phyloP scores from a whole-genome alignment of 2,329 filamentous ascomycete genomes.

The Cordyceps militaris region DNA sequence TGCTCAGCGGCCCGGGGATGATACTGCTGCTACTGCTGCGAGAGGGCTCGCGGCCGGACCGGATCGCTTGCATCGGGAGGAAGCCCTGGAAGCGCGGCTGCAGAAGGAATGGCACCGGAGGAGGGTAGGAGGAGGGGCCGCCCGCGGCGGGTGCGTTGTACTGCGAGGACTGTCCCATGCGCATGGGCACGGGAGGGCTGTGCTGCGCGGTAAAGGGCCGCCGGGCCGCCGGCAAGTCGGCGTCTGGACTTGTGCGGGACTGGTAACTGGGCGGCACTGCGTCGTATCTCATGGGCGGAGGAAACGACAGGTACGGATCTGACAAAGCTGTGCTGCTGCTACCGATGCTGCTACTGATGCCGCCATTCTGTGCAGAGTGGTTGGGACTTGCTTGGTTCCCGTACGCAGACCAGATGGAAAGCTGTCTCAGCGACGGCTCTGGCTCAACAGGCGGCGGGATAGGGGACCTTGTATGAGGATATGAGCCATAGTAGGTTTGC shows the following conservation, averaged over 20 bases:
- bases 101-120: neutral
- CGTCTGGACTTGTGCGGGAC: neutral
- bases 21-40: neutral
- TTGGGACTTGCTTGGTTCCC: neutral
- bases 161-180: neutral
- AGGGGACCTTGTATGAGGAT: neutral
- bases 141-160: neutral
- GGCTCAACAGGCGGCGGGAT: neutral
- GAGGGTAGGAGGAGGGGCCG: neutral
- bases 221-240: neutral
- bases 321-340: neutral
- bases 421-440: neutral
- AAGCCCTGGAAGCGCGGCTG: conserved; percentile 1
- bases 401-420: neutral
- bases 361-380: neutral
- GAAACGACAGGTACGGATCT: neutral
- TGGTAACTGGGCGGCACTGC: neutral
- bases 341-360: neutral
- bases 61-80: neutral
- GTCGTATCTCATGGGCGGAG: neutral
- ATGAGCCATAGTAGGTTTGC: neutral
- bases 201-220: neutral
- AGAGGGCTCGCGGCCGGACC: neutral
- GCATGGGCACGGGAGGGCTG: neutral
- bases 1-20: neutral